Percentiles rank a stretch among this genome's conserved stretches.
Conservation (phyloP, 768 basidiomycete genomes). For the Lentinus tigrinus region DNA sequence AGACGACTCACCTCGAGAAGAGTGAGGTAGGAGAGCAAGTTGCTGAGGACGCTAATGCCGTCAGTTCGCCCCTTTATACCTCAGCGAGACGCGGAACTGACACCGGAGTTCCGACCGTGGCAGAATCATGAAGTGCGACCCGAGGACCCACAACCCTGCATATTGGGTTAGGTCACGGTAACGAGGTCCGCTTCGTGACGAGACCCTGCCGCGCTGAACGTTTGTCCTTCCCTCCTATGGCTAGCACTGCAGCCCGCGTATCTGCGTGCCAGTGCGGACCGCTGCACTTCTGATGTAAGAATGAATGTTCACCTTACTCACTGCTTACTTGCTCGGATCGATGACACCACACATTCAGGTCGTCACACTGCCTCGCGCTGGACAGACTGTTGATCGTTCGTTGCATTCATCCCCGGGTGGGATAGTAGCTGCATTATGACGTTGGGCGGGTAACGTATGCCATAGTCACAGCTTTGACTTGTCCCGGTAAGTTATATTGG, state of each 20-base stretch:
- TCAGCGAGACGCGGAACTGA: background rate
- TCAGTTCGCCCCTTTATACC: background rate
- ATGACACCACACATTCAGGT: too few species aligned
- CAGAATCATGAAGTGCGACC: background rate
- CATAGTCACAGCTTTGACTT: too few species aligned
- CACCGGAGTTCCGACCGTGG: background rate
- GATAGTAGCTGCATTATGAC: too few species aligned
- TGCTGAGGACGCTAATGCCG: background rate
- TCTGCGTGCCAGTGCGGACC: too few species aligned
- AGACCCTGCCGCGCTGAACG: background rate
- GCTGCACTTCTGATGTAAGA: too few species aligned
- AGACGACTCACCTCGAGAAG: background rate
- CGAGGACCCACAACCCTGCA: background rate
- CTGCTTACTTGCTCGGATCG: too few species aligned
- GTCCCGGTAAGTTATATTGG: too few species aligned
- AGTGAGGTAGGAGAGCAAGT: background rate
- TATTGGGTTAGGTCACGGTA: background rate
- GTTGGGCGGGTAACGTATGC: too few species aligned
- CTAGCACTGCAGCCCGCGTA: background rate
- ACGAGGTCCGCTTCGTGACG: background rate
- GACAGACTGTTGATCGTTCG: too few species aligned
- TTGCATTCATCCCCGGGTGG: too few species aligned
- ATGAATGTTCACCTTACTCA: too few species aligned
- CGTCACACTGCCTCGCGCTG: too few species aligned
- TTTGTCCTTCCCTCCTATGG: background rate